Evolutionary conservation across 75 land plant species (phyloP).

Genomic region (Sequoia sempervirens): DNA sequence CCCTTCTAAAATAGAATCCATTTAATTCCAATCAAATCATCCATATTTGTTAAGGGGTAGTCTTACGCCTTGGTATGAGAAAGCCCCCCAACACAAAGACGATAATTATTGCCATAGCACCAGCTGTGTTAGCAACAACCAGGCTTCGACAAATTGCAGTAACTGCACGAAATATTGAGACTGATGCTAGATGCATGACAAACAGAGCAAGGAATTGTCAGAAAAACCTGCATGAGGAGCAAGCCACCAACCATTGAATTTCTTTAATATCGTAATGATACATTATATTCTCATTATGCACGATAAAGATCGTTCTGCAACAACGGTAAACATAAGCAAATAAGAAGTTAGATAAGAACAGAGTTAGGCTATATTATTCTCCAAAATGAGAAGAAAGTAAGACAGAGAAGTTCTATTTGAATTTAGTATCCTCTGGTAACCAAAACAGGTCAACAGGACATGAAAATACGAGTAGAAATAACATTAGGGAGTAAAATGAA

Average conservation of each 20-base stretch:
- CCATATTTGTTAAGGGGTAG: not conserved
- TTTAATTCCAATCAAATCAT: not conserved
- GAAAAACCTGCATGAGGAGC: constrained; percentile 47
- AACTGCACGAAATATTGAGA: constrained; percentile 45
- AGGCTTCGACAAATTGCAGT: constrained; percentile 38
- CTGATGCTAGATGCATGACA: constrained; percentile 37
- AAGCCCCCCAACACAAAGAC: constrained; percentile 57
- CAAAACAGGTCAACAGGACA: not conserved
- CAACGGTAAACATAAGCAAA: not conserved
- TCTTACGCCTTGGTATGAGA: constrained; percentile 39
- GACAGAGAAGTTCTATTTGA: too few relatives aligned
- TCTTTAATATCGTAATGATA: not conserved
- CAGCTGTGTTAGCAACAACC: constrained; percentile 32
- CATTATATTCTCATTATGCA: not conserved
- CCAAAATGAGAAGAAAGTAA: not conserved
- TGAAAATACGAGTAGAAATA: not conserved
- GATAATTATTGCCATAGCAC: constrained; percentile 25
- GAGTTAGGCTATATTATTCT: not conserved
- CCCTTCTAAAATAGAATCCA: too few relatives aligned
- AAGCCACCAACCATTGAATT: not conserved
- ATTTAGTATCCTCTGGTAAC: not conserved
- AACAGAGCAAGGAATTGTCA: constrained; percentile 45
- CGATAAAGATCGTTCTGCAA: not conserved
- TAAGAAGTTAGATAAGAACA: not conserved
- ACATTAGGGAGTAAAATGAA: not conserved